A percentile compares a stretch with the other conserved stretches of the same genome.
Conservation (phyloP, 371 early-diverging fungal species). For the Actinomortierella ambigua region DNA sequence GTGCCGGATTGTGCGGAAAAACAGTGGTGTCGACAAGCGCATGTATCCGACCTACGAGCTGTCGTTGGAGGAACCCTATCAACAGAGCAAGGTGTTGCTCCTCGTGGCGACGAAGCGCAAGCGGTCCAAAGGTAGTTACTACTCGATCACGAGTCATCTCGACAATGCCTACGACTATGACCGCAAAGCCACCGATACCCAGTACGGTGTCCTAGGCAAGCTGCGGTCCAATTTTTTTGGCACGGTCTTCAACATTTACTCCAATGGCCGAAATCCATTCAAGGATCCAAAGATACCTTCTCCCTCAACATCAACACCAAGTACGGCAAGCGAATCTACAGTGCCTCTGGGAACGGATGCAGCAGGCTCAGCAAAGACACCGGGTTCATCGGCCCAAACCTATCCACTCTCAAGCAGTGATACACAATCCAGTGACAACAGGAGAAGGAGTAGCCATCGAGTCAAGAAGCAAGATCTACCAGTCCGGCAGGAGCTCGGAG, state of each 20-base stretch:
- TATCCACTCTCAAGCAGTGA: too few relatives aligned
- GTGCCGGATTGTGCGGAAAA: conserved; percentile 77
- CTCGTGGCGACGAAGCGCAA: conserved; percentile 75
- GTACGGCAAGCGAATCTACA: too few relatives aligned
- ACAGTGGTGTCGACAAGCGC: conserved; percentile 69
- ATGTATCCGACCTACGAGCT: conserved; percentile 78
- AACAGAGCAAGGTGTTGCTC: conserved; percentile 49
- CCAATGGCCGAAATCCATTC: conserved; percentile 66
- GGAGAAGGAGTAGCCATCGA: conserved; percentile 24
- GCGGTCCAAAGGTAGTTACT: conserved; percentile 72
- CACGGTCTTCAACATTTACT: conserved; percentile 81
- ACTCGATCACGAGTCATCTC: conserved; percentile 70
- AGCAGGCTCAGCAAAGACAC: too few relatives aligned
- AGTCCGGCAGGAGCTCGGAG: conserved; percentile 74
- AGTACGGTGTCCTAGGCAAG: conserved; percentile 28
- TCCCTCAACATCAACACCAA: too few relatives aligned
- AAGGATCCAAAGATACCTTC: conserved; percentile 23
- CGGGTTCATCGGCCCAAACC: too few relatives aligned
- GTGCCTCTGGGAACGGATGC: too few relatives aligned
- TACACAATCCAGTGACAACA: not conserved
- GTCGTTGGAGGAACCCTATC: conserved; percentile 63
- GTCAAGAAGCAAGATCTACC: conserved; percentile 49
- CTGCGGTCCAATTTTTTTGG: conserved; percentile 85
- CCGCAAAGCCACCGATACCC: conserved; percentile 16
- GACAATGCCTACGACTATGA: conserved; percentile 11